Evolutionary conservation across 2,329 filamentous ascomycete genomes (phyloP), one percentile per base, ranked within the genome.

Genomic region (Diaporthe destruens): DNA sequence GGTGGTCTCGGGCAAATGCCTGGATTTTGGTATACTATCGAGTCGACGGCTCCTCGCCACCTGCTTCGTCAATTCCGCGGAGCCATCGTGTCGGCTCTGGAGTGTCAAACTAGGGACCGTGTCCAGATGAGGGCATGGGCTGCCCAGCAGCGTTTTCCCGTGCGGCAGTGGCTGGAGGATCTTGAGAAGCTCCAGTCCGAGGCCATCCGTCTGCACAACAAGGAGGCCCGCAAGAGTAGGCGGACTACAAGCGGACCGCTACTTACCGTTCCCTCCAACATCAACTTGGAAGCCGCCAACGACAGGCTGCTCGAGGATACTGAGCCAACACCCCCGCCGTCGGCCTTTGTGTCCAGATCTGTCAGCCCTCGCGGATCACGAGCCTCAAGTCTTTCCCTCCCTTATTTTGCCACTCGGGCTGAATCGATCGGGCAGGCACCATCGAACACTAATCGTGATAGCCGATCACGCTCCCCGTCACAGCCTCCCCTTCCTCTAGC

Each of bases 1-100:
- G 90, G 90, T 75, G 91, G 90, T 70, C 84, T 92, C 29, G 90
- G 90, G n/a, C 88, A 91, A 77, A 92, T 92, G 90, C 91, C 91
- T 25, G 91, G 91, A 32, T 92, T 90, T 87, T 92, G 90, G 90
- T 92, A 89, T 79, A 92, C 90, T 0, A 88, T 92, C 71, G 91
- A 92, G 78, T 91, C 89, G 0, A 90, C 86, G 7, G 88, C 88
- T 1, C 90, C 90, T 0, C 86, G 86, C 55, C 90, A 92, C 81
- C 81, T 92, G 55, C 83, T 92, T 69, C 87, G 88, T 57, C 91
- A 92, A 78, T 92, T 92, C 83, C 90, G 89, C 79, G 84, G 86
- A 75, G 89, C 90, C 16, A 92, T 92, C 74, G 82, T 88, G n/a
- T 85, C 85, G 67, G 91, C 90, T 1, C 79, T 92, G 69, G 87